Evolutionary conservation across 179 eudicot genomes (phyloP), one percentile per base, ranked within the genome.

Genomic region (Kewa caespitosa): DNA sequence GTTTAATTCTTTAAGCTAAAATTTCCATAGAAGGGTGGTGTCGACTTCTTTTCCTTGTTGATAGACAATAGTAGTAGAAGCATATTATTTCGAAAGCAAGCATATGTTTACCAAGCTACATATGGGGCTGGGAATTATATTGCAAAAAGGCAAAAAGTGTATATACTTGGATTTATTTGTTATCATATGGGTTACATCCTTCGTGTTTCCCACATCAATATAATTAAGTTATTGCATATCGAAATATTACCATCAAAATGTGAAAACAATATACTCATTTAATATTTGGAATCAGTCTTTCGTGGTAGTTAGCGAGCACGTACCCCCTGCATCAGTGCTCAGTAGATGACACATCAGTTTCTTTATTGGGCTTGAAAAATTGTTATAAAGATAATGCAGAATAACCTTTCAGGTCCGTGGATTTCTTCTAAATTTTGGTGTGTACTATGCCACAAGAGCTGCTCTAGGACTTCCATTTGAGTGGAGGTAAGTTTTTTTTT

Each of bases 391-490:
- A 42, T 46, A 64, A 75, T 73, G 57, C 67, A 64, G 71, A 55
- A 28, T 60, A 70, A 78, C 70, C 54, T 83, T 82, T 48, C 93
- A 95, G 99, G 98, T 93, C 37, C 88, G 99, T 42, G 99, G 99
- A 52, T 95, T 91, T 85, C 99, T 95, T 82, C 93, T 95, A 37
- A 95, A 95, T 76, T 95, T 91, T 85, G 99, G 99, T 67, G 99
- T 95, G 34, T 93, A 95, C 76, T 91, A 93, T 87, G 98, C 99
- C 74, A 90, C 97, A 65, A 89, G 99, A 83, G 95, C 99, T 71
- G 97, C 99, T 67, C 87, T 93, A 46, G 97, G 99, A 63, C 93
- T 95, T 79, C 68, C 88, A 72, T 95, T 95, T 79, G 92, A 86
- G 75, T 93, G 99, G 99, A 93, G 99, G 99, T 90, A 66, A 83